Conservation (phyloP, 352 stramenopile species). For the Pythium volutum region DNA sequence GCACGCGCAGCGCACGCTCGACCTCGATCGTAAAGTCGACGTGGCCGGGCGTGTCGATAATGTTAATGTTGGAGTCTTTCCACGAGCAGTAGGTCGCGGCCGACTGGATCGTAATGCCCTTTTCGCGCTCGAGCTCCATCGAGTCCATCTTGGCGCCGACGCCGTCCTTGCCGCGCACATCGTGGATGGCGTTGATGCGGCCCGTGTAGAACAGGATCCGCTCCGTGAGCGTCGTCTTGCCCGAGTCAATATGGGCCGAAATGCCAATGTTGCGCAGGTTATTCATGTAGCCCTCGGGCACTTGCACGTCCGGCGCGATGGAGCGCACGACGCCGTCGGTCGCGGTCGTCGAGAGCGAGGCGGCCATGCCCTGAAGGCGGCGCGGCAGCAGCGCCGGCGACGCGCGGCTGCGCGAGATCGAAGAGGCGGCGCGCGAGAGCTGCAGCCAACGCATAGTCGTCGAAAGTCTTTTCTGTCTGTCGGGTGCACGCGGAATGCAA, state of each 20-base stretch:
- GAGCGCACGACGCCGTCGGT: slow-evolving; percentile 29
- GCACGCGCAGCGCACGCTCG: slow-evolving; percentile 96
- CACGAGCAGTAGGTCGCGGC: slow-evolving; percentile 96
- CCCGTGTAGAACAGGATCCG: slow-evolving; percentile 99
- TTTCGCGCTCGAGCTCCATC: slow-evolving; percentile 99
- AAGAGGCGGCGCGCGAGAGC: slow-evolving; percentile 39
- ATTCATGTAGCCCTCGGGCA: slow-evolving; percentile 74
- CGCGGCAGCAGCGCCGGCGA: slow-evolving; percentile 25
- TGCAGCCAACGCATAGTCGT: slow-evolving; percentile 58
- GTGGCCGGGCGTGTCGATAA: slow-evolving; percentile 99
- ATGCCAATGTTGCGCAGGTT: slow-evolving; percentile 95
- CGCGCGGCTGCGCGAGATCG: slow-evolving; percentile 19
- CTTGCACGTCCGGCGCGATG: slow-evolving; percentile 38
- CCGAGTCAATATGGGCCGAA: slow-evolving; percentile 96
- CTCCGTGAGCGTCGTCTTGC: slow-evolving; percentile 99
- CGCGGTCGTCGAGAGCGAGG: slow-evolving; percentile 13
- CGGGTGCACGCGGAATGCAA: not conserved
- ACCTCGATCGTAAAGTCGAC: slow-evolving; percentile 99
- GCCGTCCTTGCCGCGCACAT: slow-evolving; percentile 96
- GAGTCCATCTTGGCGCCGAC: slow-evolving; percentile 99
- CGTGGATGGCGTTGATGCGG: slow-evolving; percentile 96
- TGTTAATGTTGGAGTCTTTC: slow-evolving; percentile 98
- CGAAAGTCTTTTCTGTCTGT: not conserved
- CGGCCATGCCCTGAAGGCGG: slow-evolving; percentile 14
- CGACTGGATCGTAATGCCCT: slow-evolving; percentile 99